Evolutionary conservation across 2,329 filamentous ascomycete species (phyloP), one percentile per base, ranked within the genome.

Genomic region (Nigrospora sphaerica): DNA sequence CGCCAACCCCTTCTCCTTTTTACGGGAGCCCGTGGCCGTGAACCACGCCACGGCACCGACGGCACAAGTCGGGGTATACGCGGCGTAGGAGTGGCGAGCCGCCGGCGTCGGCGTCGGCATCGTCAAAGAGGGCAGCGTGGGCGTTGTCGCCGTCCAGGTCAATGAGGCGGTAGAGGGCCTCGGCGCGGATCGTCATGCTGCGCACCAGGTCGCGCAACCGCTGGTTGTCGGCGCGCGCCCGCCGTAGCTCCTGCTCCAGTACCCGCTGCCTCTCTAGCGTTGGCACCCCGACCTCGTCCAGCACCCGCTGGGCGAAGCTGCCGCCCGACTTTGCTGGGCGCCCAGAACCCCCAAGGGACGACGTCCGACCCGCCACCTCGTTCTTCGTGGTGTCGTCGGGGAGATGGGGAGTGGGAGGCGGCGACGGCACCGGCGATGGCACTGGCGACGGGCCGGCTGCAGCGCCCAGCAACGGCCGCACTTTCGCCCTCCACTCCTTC

Each of bases 301-400:
- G 32, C 32, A 42, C 40, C 32, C 40, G 40, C 12, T 42, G 40
- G 3, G 40, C 40, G 32, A 42, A 42, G 40, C 40, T 42, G 40
- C 17, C 34, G 40, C 16, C 17, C 16, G 7, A 34, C n/a, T 12
- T 28, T 10, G 6, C 10, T 9, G 23, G 23, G 23, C 6, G 2
- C 5, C 23, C 23, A 10, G 23, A 28, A 5, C 23, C 23, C 23
- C 6, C 6, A 28, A 10, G 23, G 23, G 7, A 9, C 23, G 23
- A 28, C 32, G 32, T 9, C 23, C 18, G 16, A 31, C 34, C 16
- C 32, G 40, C 12, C 32, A 31, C 32, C 3, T 17, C 1, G 37
- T 12, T 3, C 18, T 11, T 14, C 31, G 32, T 16, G 40, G 40
- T 12, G 13, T 4, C 12, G 39, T 28, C 23, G 7, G 23, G 4